Percentiles rank a stretch among this genome's conserved stretches.
phyloP scores from a whole-genome alignment of 176 grass and related monocot genomes.

The Tuctoria greenei region DNA sequence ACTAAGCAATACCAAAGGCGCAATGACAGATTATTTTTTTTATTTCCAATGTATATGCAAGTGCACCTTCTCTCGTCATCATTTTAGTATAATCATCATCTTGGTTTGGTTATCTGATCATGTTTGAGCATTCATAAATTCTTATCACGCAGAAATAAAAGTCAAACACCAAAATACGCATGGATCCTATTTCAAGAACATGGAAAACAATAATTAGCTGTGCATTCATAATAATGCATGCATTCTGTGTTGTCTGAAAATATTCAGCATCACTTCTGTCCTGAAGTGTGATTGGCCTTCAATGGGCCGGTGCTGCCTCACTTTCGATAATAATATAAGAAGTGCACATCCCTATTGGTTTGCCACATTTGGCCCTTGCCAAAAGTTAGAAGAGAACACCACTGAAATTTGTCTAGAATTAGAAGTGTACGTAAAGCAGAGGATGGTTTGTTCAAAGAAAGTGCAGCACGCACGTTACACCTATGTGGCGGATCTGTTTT shows the following conservation, averaged over 20 bases:
- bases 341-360: slow-evolving; percentile 25
- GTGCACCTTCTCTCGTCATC: slow-evolving; percentile 10
- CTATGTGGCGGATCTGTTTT: slow-evolving; percentile 16
- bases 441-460: not conserved
- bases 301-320: slow-evolving; percentile 23
- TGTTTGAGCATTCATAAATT: slow-evolving; percentile 15
- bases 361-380: slow-evolving; percentile 32
- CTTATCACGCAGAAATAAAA: not conserved
- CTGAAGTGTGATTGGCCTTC: slow-evolving; percentile 23
- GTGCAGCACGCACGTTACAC: slow-evolving; percentile 12
- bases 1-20: slow-evolving; percentile 24
- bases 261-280: not conserved
- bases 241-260: not conserved
- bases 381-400: not conserved
- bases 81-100: slow-evolving; percentile 9
- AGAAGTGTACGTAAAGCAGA: slow-evolving; percentile 17
- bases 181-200: slow-evolving; percentile 4
- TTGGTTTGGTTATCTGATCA: not conserved
- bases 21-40: slow-evolving; percentile 17
- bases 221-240: too few relatives aligned
- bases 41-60: slow-evolving; percentile 25
- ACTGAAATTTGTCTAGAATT: not conserved
- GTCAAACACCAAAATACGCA: slow-evolving; percentile 16
- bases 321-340: not conserved
- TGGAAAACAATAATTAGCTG: not conserved